Base-by-base conservation (phyloP, 1,139 yeast species). In the Diutina ranongensis region DNA sequence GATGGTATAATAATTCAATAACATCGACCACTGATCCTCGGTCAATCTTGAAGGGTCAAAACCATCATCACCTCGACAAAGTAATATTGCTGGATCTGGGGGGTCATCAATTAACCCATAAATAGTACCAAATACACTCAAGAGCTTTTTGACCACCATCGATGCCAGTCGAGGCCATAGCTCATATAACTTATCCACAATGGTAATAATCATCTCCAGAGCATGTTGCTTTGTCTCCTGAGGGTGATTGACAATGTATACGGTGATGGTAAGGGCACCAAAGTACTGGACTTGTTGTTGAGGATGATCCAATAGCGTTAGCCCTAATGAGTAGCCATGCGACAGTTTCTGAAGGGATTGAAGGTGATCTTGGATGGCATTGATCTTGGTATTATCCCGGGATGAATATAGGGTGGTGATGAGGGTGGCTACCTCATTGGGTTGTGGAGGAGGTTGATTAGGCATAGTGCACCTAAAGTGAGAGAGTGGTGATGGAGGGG, bases 331-430 rank as follows among this genome's bases (percentile, higher is more conserved):
- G 20, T 25, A 38, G 31, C 42, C 42, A 8, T 38, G 32, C 4
- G 15, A n/a, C 42, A 38, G 42, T 15, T 25, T 38, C n/a, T 38
- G 42, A 10, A 38, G 31, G 13, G 10, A n/a, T 15, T 38, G 42
- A 16, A 38, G 42, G 4, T 22, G 31, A 25, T 38, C 42, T 20
- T 38, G 42, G 13, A 38, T 38, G 31, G 33, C 13, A 10, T 16
- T 15, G 33, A 38, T 38, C 18, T 25, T 15, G 21, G 32, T 18
- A 25, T n/a, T 38, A 25, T 38, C 32, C 9, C n/a, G 21, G 4
- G 32, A n/a, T 18, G 42, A 4, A 18, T 38, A 25, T 12, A 38
- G 42, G 18, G 27, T 22, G 28, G 22, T 22, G 22, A 35, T 35
- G 27, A 22, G 15, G 7, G 15, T 28, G 18, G 22, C 28, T 12